Evolutionary conservation across 352 stramenopile genomes (phyloP), one percentile per base, ranked within the genome.

Genomic region (Phytophthora capsici): DNA sequence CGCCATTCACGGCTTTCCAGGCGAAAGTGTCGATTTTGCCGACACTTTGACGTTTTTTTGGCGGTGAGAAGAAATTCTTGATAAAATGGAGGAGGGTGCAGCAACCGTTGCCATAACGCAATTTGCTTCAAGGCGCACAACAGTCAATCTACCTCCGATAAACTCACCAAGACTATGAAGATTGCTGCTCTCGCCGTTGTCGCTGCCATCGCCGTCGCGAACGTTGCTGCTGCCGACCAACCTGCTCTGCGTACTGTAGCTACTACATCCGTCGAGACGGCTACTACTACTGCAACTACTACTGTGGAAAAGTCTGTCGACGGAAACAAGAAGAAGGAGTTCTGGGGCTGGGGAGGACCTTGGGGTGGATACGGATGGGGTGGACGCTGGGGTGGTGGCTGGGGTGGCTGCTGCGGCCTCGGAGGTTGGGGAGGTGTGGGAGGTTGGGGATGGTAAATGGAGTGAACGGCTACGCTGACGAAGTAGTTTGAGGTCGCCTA

Each of bases 281-380:
- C 20, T 13, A 6, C 22, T n/a, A n/a, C n/a, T n/a, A n/a, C n/a
- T n/a, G n/a, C n/a, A n/a, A n/a, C n/a, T n/a, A n/a, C n/a, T 36
- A 8, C 6, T 50, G 22, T 12, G 20, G 13, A 19, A 22, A 49
- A 25, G 2, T 19, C 43, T 32, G 3, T 14, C 28, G 20, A 30
- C 9, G 43, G 43, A 19, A 17, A 50, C 43, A 50, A 30, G 22
- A 50, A 30, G 43, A 50, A 50, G 19, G 43, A 50, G 10, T 16
- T 30, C 10, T 40, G 43, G 43, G 40, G 19, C 1, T 48, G 41
- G 41, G 41, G 41, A 26, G 41, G 41, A 19, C 20, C 20, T n/a
- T 47, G 41, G 17, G 41, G 41, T 10, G 20, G 41, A 47, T 13
- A 14, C 13, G 44, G 44, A n/a, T 51, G 45, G 45, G 45, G 45